phyloP scores from a whole-genome alignment of 1,139 yeast species.

The Protomyces arabidopsidicola region DNA sequence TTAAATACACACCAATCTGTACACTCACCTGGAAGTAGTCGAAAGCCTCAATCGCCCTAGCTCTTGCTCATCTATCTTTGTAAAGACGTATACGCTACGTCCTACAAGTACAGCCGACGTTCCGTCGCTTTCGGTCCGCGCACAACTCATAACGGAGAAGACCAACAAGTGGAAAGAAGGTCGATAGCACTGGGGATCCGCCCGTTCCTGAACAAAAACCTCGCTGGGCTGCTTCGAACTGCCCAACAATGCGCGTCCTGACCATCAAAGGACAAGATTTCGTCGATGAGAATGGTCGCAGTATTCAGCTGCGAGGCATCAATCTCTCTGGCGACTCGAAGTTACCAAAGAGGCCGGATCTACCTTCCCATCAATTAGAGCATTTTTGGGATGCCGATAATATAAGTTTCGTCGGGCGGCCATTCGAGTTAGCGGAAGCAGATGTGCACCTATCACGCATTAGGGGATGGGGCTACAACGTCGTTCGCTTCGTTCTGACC shows the following conservation, averaged over 20 bases:
- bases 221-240: too few relatives aligned
- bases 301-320: slow-evolving; percentile 67
- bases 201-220: too few relatives aligned
- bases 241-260: not conserved
- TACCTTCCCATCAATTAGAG: slow-evolving; percentile 52
- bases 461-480: slow-evolving; percentile 76
- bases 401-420: slow-evolving; percentile 76
- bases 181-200: too few relatives aligned
- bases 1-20: too few relatives aligned
- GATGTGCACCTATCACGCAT: slow-evolving; percentile 62
- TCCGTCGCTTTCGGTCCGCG: too few relatives aligned
- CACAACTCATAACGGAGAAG: too few relatives aligned
- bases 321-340: slow-evolving; percentile 76
- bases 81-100: too few relatives aligned
- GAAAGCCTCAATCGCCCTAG: too few relatives aligned
- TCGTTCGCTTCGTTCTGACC: slow-evolving; percentile 68
- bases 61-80: too few relatives aligned
- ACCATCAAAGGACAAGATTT: slow-evolving; percentile 39
- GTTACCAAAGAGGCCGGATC: slow-evolving; percentile 56
- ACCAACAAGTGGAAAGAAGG: too few relatives aligned
- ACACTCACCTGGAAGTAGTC: too few relatives aligned
- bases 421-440: slow-evolving; percentile 71
- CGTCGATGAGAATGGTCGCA: slow-evolving; percentile 57
- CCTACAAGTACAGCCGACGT: too few relatives aligned
- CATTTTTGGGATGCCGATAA: slow-evolving; percentile 62